Conservation (phyloP, 768 basidiomycete genomes). For the Lactarius indigo region DNA sequence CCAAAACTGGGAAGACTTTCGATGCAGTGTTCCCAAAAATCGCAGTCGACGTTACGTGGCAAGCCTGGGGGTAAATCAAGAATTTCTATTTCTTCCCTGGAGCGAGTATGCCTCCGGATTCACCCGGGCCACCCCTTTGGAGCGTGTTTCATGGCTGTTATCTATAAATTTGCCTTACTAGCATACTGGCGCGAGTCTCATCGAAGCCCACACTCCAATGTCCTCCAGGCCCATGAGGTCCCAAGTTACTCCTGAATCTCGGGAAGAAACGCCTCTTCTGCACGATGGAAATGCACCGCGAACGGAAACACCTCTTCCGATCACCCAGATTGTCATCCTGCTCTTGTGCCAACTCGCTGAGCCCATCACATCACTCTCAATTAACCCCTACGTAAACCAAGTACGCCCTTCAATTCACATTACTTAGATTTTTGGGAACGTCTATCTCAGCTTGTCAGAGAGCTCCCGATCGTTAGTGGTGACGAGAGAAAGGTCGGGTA, state of each 20-base stretch:
- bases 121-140: too few species aligned
- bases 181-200: not conserved
- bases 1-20: too few species aligned
- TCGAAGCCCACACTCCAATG: not conserved
- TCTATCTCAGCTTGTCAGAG: constrained; percentile 38
- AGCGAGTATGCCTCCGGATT: too few species aligned
- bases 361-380: constrained; percentile 44
- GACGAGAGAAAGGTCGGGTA: too few species aligned
- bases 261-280: constrained; percentile 4
- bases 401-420: constrained; percentile 25
- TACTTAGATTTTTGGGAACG: not conserved
- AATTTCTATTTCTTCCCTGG: too few species aligned
- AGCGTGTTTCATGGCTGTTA: too few species aligned
- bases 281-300: not conserved
- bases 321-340: too few species aligned
- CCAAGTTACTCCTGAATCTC: not conserved
- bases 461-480: constrained; percentile 42
- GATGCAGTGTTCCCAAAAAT: too few species aligned
- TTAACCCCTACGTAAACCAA: constrained; percentile 51
- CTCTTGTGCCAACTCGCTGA: constrained; percentile 45
- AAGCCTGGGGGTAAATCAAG: too few species aligned
- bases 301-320: constrained; percentile 42
- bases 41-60: too few species aligned
- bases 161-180: not conserved
- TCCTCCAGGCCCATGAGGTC: not conserved